phyloP scores from a whole-genome alignment of 1,139 yeast genomes.

The Pneumocystis oryctolagi region DNA sequence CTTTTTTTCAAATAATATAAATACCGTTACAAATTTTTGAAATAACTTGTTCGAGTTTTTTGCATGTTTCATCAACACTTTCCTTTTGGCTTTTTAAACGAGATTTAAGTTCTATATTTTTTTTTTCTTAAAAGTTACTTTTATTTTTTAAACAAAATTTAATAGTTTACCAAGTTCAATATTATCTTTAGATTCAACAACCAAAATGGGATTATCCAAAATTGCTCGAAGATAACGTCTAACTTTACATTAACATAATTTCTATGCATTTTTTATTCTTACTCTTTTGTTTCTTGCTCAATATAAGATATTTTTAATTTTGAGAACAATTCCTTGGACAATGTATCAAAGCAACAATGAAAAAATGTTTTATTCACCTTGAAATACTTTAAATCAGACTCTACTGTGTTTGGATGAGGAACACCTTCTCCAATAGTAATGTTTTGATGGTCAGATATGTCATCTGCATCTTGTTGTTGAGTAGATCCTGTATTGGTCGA shows the following conservation, averaged over 20 bases:
- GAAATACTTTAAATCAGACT: neutral
- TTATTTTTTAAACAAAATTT: neutral
- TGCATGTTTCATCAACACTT: neutral
- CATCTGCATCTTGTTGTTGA: neutral
- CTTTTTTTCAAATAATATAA: neutral
- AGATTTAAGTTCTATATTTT: neutral
- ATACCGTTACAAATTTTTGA: neutral
- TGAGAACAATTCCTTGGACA: constrained; percentile 2
- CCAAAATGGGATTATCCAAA: constrained; percentile 6
- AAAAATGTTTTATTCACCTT: neutral
- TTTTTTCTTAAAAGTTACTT: neutral
- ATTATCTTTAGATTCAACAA: constrained; percentile 7
- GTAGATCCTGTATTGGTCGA: neutral
- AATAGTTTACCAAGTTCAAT: constrained; percentile 1
- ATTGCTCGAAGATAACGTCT: constrained; percentile 7
- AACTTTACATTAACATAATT: neutral
- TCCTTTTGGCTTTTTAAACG: neutral
- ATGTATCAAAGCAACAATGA: neutral
- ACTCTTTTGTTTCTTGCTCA: constrained; percentile 8
- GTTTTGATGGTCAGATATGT: neutral
- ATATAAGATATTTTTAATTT: constrained; percentile 5
- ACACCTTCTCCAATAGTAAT: neutral
- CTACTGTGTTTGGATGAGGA: neutral
- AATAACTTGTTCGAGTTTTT: neutral
- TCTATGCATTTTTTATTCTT: neutral